A percentile compares a stretch with the other conserved stretches of the same genome.
phyloP scores from a whole-genome alignment of 2,329 filamentous ascomycete genomes.

The Trichoderma atrobrunneum region DNA sequence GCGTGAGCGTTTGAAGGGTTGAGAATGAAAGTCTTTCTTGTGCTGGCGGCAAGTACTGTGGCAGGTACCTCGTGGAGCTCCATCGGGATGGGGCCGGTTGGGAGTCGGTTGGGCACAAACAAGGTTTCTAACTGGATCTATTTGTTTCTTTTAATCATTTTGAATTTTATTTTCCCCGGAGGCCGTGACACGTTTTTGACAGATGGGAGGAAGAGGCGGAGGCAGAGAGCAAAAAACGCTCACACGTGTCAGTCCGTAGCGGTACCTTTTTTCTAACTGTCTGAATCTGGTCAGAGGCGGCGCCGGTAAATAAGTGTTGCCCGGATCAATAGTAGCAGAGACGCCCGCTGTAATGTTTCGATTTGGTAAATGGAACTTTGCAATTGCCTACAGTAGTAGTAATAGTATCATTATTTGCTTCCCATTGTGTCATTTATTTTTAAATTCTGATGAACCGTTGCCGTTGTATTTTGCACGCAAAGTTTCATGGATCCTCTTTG shows the following conservation, averaged over 20 bases:
- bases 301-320: not conserved
- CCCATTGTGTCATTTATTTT: not conserved
- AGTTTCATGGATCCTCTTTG: not conserved
- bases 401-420: not conserved
- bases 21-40: not conserved
- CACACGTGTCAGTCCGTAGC: not conserved
- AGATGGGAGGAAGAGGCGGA: not conserved
- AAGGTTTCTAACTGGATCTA: not conserved
- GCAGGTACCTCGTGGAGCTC: not conserved
- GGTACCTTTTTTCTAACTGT: not conserved
- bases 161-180: not conserved
- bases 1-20: slow-evolving; percentile 11
- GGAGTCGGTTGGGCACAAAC: slow-evolving; percentile 15
- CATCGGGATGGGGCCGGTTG: not conserved
- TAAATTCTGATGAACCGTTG: not conserved
- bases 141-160: not conserved
- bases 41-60: not conserved
- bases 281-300: not conserved
- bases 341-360: not conserved
- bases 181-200: not conserved
- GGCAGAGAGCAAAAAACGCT: not conserved
- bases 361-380: not conserved
- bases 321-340: not conserved
- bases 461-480: not conserved
- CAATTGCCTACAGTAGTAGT: not conserved